Percentiles rank a stretch among this genome's conserved stretches.
Conservation (phyloP, 2,329 filamentous ascomycete genomes). For the Penicillium sp. region DNA sequence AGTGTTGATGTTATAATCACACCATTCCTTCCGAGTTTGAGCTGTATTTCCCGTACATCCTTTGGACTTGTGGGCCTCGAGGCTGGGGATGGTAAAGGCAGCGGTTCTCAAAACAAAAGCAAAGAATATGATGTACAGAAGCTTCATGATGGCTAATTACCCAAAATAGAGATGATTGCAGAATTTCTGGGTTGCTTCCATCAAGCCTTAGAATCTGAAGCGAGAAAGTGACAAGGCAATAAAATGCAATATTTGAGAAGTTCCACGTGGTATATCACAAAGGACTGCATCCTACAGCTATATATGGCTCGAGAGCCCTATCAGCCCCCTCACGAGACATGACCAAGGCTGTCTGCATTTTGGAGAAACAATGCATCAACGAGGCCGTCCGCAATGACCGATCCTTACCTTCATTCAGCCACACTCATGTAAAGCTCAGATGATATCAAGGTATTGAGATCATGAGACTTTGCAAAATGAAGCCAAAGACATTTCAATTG, state of each 20-base stretch:
- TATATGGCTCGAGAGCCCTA: neutral
- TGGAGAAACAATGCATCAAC: neutral
- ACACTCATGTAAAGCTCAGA: neutral
- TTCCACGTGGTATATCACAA: neutral
- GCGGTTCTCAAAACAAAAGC: slow-evolving; percentile 8
- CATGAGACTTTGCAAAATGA: neutral
- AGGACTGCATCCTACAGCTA: neutral
- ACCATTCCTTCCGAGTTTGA: slow-evolving; percentile 18
- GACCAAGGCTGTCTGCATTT: neutral
- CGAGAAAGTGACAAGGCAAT: neutral
- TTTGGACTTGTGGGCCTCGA: slow-evolving; percentile 4
- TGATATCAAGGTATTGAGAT: neutral
- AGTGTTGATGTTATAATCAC: slow-evolving; percentile 18
- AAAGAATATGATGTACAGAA: slow-evolving; percentile 5
- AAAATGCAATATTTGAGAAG: neutral
- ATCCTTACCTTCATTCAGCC: neutral
- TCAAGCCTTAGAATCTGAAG: neutral
- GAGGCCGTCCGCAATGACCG: neutral
- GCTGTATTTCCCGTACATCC: slow-evolving; percentile 15
- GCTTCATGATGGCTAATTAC: slow-evolving; percentile 7
- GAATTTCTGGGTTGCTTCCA: neutral
- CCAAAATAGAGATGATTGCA: neutral
- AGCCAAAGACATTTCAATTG: neutral
- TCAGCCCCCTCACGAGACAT: neutral
- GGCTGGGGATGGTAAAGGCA: slow-evolving; percentile 4